A percentile compares a stretch with the other conserved stretches of the same genome.
Evolutionary conservation across 2,329 filamentous ascomycete species (phyloP).

Genomic region (Rhexocercosporidium sp.): DNA sequence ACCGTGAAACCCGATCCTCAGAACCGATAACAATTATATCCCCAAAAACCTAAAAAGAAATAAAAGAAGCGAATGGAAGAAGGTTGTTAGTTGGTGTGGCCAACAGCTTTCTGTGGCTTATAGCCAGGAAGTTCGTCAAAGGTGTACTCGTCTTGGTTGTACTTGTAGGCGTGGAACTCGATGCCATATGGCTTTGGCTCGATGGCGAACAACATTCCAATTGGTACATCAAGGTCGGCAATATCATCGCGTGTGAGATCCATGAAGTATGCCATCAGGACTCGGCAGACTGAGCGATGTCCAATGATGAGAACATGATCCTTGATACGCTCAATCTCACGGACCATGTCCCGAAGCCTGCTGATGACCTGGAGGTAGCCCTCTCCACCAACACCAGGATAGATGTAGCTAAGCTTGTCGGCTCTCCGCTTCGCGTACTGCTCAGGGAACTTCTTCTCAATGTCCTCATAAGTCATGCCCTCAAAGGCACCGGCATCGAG

Average conservation of each 20-base stretch:
- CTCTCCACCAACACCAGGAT: constrained; percentile 93
- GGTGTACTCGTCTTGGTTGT: constrained; percentile 77
- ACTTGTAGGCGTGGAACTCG: constrained; percentile 94
- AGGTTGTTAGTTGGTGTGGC: constrained; percentile 23
- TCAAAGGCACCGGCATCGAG: constrained; percentile 93
- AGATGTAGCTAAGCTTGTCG: constrained; percentile 95
- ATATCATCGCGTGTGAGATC: constrained; percentile 90
- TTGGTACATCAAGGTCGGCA: constrained; percentile 89
- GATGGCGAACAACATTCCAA: constrained; percentile 92
- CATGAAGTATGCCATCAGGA: constrained; percentile 96
- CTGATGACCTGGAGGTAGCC: constrained; percentile 98
- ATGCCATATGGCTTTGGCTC: constrained; percentile 98
- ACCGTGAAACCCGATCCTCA: not conserved
- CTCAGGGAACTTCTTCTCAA: constrained; percentile 75
- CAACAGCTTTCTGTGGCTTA: constrained; percentile 64
- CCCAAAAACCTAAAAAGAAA: not conserved
- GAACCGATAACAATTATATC: not conserved
- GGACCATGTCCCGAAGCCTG: constrained; percentile 90
- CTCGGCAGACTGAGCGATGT: constrained; percentile 89
- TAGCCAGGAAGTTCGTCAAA: constrained; percentile 90
- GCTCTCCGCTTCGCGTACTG: constrained; percentile 80
- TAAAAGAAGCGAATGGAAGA: not conserved
- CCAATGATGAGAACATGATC: constrained; percentile 93
- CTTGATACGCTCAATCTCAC: constrained; percentile 95
- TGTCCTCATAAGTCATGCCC: constrained; percentile 92